Percentiles rank a stretch among this genome's conserved stretches.
phyloP scores from a whole-genome alignment of 768 basidiomycete species.

The Lactarius quietus region DNA sequence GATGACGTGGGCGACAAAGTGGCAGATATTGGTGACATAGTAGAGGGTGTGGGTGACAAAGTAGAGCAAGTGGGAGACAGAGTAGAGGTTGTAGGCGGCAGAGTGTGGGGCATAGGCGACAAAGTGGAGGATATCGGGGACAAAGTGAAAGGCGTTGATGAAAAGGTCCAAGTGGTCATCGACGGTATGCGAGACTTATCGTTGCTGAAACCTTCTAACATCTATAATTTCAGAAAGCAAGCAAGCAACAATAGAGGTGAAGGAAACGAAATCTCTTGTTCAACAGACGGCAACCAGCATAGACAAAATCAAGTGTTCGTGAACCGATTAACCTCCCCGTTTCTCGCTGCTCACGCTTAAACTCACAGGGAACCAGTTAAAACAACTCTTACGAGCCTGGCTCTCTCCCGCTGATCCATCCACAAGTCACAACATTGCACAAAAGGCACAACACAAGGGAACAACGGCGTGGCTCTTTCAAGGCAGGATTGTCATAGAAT shows the following conservation, averaged over 20 bases:
- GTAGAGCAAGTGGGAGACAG: too few relatives aligned
- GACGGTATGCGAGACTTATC: too few relatives aligned
- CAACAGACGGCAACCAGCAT: too few relatives aligned
- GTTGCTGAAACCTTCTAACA: not conserved
- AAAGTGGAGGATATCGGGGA: not conserved
- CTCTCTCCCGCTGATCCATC: not conserved
- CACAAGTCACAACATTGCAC: not conserved
- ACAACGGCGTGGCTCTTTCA: not conserved
- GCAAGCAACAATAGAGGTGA: too few relatives aligned
- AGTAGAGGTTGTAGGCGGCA: too few relatives aligned
- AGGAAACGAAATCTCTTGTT: too few relatives aligned
- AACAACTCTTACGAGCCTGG: not conserved
- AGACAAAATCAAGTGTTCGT: not conserved
- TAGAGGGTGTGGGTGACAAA: too few relatives aligned
- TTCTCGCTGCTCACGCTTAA: not conserved
- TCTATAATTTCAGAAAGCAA: not conserved
- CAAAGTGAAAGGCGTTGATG: too few relatives aligned
- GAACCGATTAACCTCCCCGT: not conserved
- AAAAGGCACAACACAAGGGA: not conserved
- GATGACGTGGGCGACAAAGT: too few relatives aligned
- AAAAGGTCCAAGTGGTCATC: too few relatives aligned
- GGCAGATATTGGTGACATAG: too few relatives aligned
- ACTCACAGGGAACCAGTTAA: not conserved
- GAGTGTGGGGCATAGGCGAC: too few relatives aligned
- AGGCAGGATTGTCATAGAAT: not conserved